Conservation (phyloP, 2,329 filamentous ascomycete genomes). For the Xylaria sp. region DNA sequence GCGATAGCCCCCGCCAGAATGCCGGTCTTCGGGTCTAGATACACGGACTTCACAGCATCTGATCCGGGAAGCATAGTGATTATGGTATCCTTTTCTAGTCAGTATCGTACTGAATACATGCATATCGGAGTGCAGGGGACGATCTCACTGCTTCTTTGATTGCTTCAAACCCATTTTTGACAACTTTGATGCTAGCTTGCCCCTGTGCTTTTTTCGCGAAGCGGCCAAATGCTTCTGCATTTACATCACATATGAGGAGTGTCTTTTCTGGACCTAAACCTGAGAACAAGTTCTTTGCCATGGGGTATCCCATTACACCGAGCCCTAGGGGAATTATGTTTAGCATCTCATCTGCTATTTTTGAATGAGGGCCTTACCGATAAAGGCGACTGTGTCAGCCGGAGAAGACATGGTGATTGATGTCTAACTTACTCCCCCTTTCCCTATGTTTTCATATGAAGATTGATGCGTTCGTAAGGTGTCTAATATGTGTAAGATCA, state of each 20-base stretch:
- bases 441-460: too few species aligned
- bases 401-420: slow-evolving; percentile 37
- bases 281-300: slow-evolving; percentile 51
- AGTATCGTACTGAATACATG: background rate
- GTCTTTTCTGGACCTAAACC: slow-evolving; percentile 44
- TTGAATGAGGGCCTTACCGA: slow-evolving; percentile 38
- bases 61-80: slow-evolving; percentile 56
- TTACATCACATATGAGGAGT: slow-evolving; percentile 53
- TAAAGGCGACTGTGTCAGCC: slow-evolving; percentile 48
- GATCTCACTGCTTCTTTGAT: slow-evolving; percentile 50
- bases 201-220: slow-evolving; percentile 53
- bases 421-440: background rate
- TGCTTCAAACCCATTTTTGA: slow-evolving; percentile 54
- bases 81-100: slow-evolving; percentile 48
- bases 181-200: slow-evolving; percentile 51
- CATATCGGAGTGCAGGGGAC: background rate
- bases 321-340: slow-evolving; percentile 41
- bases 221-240: slow-evolving; percentile 49
- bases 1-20: slow-evolving; percentile 48
- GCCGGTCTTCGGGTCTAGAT: slow-evolving; percentile 50
- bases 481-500: background rate
- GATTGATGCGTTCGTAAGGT: background rate
- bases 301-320: slow-evolving; percentile 52
- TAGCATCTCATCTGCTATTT: background rate
- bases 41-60: slow-evolving; percentile 52